Evolutionary conservation across 495 filamentous ascomycete species (phyloP).

Genomic region (Saxophila tyrrhenica): DNA sequence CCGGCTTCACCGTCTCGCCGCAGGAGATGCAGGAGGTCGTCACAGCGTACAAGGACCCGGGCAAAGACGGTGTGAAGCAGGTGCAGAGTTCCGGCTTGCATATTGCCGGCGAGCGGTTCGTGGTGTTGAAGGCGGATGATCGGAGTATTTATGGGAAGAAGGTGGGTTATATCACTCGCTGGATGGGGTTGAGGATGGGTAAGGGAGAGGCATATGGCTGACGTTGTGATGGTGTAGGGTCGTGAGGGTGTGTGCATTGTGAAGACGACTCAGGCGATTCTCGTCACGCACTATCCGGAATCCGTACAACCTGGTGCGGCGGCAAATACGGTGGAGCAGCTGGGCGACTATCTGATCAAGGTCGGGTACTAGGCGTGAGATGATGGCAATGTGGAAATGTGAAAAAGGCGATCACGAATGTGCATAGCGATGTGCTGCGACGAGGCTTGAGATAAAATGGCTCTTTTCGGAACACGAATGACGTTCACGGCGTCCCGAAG

Average conservation of each 20-base stretch:
- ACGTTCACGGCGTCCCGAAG: not conserved
- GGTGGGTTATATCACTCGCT: constrained; percentile 41
- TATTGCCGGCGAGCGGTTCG: constrained; percentile 59
- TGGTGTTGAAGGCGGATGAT: constrained; percentile 61
- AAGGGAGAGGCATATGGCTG: not conserved
- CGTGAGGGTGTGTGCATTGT: constrained; percentile 67
- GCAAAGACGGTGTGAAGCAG: constrained; percentile 28
- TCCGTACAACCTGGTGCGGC: constrained; percentile 52
- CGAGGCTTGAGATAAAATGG: too few species aligned
- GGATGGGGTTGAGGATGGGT: not conserved
- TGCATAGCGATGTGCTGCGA: not conserved
- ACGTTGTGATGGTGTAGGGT: constrained; percentile 41
- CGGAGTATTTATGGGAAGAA: constrained; percentile 74
- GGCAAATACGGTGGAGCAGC: constrained; percentile 50
- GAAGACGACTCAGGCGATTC: constrained; percentile 74
- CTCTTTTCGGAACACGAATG: not conserved
- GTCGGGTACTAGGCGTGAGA: constrained; percentile 48
- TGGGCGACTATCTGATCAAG: constrained; percentile 64
- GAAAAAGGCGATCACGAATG: not conserved
- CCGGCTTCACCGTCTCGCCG: constrained; percentile 52
- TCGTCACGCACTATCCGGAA: constrained; percentile 78
- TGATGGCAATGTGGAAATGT: not conserved
- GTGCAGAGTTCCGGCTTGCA: constrained; percentile 53
- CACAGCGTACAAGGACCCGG: constrained; percentile 35
- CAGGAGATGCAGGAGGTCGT: constrained; percentile 52